Percentiles rank a stretch among this genome's conserved stretches.
phyloP scores from a whole-genome alignment of 1,284 basidiomycete species.

The Inonotus obliquus region DNA sequence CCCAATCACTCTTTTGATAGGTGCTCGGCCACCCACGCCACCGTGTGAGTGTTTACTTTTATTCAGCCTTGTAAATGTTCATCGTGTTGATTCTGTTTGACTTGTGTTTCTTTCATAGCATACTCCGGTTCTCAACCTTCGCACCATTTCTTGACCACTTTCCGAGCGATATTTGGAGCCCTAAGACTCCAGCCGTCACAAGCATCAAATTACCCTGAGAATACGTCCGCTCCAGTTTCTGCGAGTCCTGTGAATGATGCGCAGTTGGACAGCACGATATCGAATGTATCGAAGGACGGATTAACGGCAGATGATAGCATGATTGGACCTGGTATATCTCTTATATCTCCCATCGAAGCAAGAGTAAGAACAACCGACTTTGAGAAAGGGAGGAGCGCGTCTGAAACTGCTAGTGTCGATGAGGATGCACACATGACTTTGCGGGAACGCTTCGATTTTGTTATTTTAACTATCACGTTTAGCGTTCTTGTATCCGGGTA shows the following conservation, averaged over 20 bases:
- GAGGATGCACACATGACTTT: conserved; percentile 50
- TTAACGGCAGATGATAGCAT: background rate
- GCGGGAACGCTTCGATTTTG: conserved; percentile 66
- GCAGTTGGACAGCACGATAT: background rate
- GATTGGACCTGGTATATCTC: background rate
- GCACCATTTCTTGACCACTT: conserved; percentile 51
- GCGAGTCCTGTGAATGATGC: background rate
- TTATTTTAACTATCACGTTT: conserved; percentile 53
- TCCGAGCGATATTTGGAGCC: conserved; percentile 53
- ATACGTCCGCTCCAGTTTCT: background rate
- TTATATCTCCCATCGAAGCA: background rate
- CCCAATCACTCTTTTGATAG: conserved; percentile 54
- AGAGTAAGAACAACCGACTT: conserved; percentile 8
- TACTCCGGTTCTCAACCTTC: conserved; percentile 42
- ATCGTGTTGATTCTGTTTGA: background rate
- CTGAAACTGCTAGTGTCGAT: conserved; percentile 19
- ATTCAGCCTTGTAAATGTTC: background rate
- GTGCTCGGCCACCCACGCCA: conserved; percentile 59
- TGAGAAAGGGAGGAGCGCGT: conserved; percentile 18
- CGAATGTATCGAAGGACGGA: background rate
- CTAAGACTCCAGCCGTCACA: too few relatives aligned
- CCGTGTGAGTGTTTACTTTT: conserved; percentile 50
- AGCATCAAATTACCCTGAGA: background rate
- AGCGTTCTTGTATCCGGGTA: conserved; percentile 60
- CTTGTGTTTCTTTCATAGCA: conserved; percentile 5